Conservation (phyloP, 352 stramenopile species). For the Globisporangium viniferum region DNA sequence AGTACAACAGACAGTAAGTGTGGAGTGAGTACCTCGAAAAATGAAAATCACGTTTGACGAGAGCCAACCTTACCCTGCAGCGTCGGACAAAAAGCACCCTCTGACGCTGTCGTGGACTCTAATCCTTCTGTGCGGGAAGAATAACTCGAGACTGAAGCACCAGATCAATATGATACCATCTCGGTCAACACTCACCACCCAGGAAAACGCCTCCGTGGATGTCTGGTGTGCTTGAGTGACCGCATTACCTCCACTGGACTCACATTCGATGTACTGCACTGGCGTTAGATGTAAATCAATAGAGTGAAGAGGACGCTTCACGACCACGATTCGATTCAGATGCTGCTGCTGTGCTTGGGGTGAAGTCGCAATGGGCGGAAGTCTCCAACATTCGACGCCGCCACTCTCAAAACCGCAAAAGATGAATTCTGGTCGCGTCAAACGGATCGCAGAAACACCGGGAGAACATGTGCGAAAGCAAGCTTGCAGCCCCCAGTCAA, state of each 20-base stretch:
- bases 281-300: slow-evolving; percentile 50
- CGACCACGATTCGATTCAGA: slow-evolving; percentile 30
- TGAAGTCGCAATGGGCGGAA: slow-evolving; percentile 20
- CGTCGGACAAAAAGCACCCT: slow-evolving; percentile 25
- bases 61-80: slow-evolving; percentile 9
- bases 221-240: slow-evolving; percentile 12
- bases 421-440: slow-evolving; percentile 36
- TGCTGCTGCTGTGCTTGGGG: slow-evolving; percentile 17
- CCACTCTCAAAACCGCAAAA: slow-evolving; percentile 53
- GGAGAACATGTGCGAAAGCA: slow-evolving; percentile 46
- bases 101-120: slow-evolving; percentile 35
- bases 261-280: slow-evolving; percentile 34
- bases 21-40: neutral
- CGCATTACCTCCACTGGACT: slow-evolving; percentile 19
- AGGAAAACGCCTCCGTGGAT: slow-evolving; percentile 38
- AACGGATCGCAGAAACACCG: slow-evolving; percentile 28
- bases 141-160: slow-evolving; percentile 49
- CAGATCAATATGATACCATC: slow-evolving; percentile 46
- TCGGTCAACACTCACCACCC: slow-evolving; percentile 49
- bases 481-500: slow-evolving; percentile 33
- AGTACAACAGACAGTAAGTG: neutral
- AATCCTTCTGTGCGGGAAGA: slow-evolving; percentile 52
- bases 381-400: slow-evolving; percentile 50
- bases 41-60: neutral
- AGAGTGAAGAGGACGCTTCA: slow-evolving; percentile 38